phyloP scores from a whole-genome alignment of 352 stramenopile genomes.

The Phytopythium boreale region DNA sequence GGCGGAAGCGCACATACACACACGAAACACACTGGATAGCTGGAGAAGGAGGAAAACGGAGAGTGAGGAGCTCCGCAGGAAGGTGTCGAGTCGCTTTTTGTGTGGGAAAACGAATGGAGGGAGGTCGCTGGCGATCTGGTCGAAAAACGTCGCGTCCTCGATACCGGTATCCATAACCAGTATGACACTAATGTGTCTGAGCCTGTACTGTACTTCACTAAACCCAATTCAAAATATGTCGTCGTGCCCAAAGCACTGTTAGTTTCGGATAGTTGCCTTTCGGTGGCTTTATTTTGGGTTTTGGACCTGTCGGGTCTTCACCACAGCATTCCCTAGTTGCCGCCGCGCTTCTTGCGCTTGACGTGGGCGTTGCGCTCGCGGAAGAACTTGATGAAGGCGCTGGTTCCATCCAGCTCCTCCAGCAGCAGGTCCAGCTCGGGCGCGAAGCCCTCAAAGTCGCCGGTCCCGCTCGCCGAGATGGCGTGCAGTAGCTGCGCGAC shows the following conservation, averaged over 20 bases:
- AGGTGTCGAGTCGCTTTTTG: not conserved
- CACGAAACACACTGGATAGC: not conserved
- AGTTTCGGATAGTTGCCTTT: conserved; percentile 4
- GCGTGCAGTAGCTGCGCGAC: conserved; percentile 56
- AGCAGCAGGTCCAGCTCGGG: conserved; percentile 21
- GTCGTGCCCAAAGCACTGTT: not conserved
- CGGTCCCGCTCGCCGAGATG: conserved; percentile 47
- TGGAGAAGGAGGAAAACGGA: not conserved
- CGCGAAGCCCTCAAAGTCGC: conserved; percentile 29
- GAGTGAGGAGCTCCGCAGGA: not conserved
- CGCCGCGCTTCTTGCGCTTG: conserved; percentile 6
- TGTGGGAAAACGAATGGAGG: conserved; percentile 3
- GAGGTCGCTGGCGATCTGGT: not conserved
- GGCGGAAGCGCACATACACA: not conserved
- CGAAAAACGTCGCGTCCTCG: not conserved
- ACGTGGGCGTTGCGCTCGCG: conserved; percentile 14
- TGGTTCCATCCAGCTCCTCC: conserved; percentile 20
- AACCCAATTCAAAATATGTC: not conserved
- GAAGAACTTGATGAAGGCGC: conserved; percentile 29
- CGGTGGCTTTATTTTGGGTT: not conserved
- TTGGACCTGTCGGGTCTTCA: not conserved
- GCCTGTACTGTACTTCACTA: not conserved
- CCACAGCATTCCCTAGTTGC: not conserved
- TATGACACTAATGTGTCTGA: not conserved
- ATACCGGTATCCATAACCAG: not conserved